Conservation (phyloP, 805 yeast genomes). For the Sugiyamaella marilandica region DNA sequence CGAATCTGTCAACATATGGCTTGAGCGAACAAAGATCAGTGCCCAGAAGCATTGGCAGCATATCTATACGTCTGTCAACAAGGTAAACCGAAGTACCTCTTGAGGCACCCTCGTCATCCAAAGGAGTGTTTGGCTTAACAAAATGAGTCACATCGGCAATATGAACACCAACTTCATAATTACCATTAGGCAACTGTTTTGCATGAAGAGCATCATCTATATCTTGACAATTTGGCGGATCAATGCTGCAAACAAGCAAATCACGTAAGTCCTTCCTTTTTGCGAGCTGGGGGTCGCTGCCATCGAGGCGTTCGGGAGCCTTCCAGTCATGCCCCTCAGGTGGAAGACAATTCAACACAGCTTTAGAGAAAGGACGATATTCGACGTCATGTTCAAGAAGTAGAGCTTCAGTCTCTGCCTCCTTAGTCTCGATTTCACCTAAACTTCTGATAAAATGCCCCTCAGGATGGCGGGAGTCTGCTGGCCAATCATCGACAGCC, state of each 20-base stretch:
- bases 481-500: conserved; percentile 90
- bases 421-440: conserved; percentile 86
- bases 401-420: conserved; percentile 94
- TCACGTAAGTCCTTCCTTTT: conserved; percentile 84
- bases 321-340: conserved; percentile 90
- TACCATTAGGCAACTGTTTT: conserved; percentile 75
- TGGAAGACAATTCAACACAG: conserved; percentile 90
- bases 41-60: conserved; percentile 93
- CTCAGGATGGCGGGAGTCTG: conserved; percentile 75
- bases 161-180: conserved; percentile 96
- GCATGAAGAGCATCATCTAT: conserved; percentile 98
- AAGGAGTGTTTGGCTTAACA: conserved; percentile 85
- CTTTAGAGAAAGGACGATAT: conserved; percentile 89
- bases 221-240: conserved; percentile 98
- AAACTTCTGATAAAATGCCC: conserved; percentile 91
- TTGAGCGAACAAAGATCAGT: conserved; percentile 92
- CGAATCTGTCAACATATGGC: conserved; percentile 93
- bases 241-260: conserved; percentile 87
- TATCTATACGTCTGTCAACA: conserved; percentile 97
- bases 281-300: conserved; percentile 33
- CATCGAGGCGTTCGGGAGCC: conserved; percentile 59
- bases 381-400: conserved; percentile 94
- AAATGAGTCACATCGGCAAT: conserved; percentile 98
- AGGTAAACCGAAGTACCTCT: conserved; percentile 96
- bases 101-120: conserved; percentile 93